Evolutionary conservation across 2,329 filamentous ascomycete species (phyloP).

Genomic region (Cadophora gregata): DNA sequence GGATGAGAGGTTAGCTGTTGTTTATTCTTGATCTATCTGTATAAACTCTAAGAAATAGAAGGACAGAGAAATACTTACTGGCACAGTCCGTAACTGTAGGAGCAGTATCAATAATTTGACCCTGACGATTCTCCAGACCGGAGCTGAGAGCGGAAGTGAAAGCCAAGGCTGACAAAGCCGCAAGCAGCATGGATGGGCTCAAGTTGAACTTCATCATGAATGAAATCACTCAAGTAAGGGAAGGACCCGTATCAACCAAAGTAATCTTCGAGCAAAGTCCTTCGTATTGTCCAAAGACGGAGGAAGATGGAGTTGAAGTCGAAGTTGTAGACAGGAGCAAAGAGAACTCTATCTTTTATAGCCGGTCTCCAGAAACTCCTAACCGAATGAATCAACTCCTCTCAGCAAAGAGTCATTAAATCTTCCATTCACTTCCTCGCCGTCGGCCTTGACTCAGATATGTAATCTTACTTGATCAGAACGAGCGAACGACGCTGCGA

Average conservation of each 20-base stretch:
- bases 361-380: not conserved
- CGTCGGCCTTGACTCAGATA: not conserved
- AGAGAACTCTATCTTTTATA: not conserved
- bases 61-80: not conserved
- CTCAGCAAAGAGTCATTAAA: not conserved
- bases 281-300: no score
- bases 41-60: not conserved
- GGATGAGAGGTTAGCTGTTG: not conserved
- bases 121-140: not conserved
- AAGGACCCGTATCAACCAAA: no score
- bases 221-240: not conserved
- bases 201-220: constrained; percentile 9
- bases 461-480: no score
- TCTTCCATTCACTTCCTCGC: constrained; percentile 3
- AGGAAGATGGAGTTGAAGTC: not conserved
- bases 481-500: no score
- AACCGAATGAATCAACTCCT: not conserved
- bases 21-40: not conserved
- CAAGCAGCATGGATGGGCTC: not conserved
- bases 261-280: no score
- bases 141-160: constrained; percentile 1
- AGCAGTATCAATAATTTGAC: constrained; percentile 1
- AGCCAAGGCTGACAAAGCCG: not conserved
- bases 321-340: not conserved
- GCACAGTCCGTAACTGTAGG: constrained; percentile 5